Conservation (phyloP, 2,329 filamentous ascomycete genomes). For the Sporothrix brunneoviolacea region DNA sequence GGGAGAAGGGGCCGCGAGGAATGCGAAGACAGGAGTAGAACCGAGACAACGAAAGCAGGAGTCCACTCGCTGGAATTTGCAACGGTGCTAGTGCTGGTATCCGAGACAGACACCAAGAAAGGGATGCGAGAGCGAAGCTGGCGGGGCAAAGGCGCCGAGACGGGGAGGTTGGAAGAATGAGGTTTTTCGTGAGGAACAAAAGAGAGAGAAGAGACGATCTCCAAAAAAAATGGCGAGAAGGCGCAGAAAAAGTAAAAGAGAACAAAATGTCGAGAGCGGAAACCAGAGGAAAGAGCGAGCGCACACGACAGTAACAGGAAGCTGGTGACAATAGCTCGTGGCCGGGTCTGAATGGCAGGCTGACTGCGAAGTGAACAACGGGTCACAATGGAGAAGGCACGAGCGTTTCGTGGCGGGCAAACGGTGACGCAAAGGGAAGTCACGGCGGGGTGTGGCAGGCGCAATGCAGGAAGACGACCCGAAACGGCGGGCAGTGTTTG, state of each 20-base stretch:
- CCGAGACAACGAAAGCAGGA: neutral
- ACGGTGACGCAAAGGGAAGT: constrained; percentile 6
- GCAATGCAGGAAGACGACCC: no score
- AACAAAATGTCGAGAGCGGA: neutral
- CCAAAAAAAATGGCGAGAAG: no score
- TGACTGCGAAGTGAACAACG: neutral
- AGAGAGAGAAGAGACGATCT: neutral
- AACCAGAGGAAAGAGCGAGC: constrained; percentile 4
- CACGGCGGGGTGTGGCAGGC: neutral
- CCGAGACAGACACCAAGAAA: constrained; percentile 6
- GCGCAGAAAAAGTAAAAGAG: neutral
- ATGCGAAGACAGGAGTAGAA: neutral
- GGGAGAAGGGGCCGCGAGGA: neutral
- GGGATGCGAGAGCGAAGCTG: neutral
- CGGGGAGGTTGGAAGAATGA: neutral
- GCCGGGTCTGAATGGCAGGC: neutral
- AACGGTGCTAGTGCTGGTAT: neutral
- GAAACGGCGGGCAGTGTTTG: no score
- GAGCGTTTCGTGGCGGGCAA: neutral
- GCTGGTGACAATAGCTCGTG: constrained; percentile 12
- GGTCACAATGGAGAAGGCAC: neutral
- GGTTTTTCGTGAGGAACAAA: neutral
- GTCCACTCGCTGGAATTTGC: neutral
- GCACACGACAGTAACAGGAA: neutral
- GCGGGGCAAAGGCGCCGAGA: neutral